Conservation (phyloP, 768 basidiomycete species). For the Suillus paluster region DNA sequence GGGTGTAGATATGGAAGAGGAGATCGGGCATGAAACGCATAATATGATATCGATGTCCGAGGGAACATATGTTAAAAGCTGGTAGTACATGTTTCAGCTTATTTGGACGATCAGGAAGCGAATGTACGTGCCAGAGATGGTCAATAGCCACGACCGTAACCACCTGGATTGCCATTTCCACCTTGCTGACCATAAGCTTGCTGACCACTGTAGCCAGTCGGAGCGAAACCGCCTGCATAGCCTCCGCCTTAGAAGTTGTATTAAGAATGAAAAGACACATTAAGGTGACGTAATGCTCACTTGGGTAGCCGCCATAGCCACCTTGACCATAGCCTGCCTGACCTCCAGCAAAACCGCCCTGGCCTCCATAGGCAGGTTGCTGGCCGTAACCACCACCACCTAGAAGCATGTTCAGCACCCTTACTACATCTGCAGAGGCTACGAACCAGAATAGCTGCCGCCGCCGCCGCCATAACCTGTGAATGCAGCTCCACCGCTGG, state of each 20-base stretch:
- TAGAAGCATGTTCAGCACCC: constrained; percentile 21
- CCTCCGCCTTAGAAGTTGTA: constrained; percentile 28
- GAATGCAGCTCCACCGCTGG: constrained; percentile 40
- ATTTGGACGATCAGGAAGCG: constrained; percentile 6
- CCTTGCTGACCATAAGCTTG: constrained; percentile 19
- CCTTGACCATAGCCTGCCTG: constrained; percentile 28
- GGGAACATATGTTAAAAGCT: background rate
- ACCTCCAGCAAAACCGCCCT: constrained; percentile 34
- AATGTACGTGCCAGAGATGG: background rate
- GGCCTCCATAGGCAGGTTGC: constrained; percentile 27
- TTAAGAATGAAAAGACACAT: constrained; percentile 11
- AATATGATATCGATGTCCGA: background rate
- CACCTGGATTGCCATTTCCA: constrained; percentile 40
- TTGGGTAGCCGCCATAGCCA: constrained; percentile 31
- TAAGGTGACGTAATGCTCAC: constrained; percentile 15
- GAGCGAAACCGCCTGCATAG: constrained; percentile 14
- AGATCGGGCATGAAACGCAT: background rate
- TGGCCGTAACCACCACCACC: constrained; percentile 31
- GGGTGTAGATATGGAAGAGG: constrained; percentile 2
- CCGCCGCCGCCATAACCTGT: constrained; percentile 39
- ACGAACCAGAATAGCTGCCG: constrained; percentile 34
- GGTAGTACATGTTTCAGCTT: background rate
- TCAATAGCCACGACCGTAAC: constrained; percentile 15
- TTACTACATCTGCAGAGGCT: background rate
- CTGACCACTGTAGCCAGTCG: constrained; percentile 27